Evolutionary conservation across 1,284 basidiomycete genomes (phyloP).

Genomic region (Ceratobasidium sp.): DNA sequence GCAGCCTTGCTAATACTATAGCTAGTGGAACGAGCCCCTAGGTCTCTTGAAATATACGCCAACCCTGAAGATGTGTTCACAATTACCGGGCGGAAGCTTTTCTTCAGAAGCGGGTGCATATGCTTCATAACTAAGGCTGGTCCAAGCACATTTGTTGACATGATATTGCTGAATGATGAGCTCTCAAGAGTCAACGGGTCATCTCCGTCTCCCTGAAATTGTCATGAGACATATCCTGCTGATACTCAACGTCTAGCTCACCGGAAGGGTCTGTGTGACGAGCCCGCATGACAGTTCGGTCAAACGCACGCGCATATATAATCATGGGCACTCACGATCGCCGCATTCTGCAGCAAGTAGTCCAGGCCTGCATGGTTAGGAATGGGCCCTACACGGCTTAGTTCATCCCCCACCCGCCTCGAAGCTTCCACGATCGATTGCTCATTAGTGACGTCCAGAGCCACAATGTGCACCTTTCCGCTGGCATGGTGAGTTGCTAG

Average conservation of each 20-base stretch:
- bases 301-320: background rate
- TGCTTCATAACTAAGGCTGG: constrained; percentile 49
- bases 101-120: constrained; percentile 48
- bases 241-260: constrained; percentile 42
- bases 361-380: constrained; percentile 47
- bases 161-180: constrained; percentile 27
- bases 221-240: background rate
- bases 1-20: constrained; percentile 44
- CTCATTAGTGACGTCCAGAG: constrained; percentile 49
- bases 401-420: constrained; percentile 43
- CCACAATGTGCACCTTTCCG: constrained; percentile 50
- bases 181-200: constrained; percentile 24
- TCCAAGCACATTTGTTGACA: constrained; percentile 48
- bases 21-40: constrained; percentile 39
- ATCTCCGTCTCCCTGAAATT: constrained; percentile 16
- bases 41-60: constrained; percentile 48
- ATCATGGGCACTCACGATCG: constrained; percentile 46
- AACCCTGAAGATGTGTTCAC: constrained; percentile 50
- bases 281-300: constrained; percentile 41
- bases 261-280: constrained; percentile 34
- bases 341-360: constrained; percentile 55
- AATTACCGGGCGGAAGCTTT: constrained; percentile 49
- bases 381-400: constrained; percentile 43
- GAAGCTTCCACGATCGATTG: constrained; percentile 47
- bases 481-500: constrained; percentile 44